Evolutionary conservation across 1,139 yeast species (phyloP), one percentile per base, ranked within the genome.

Genomic region (Hansenula anomala): DNA sequence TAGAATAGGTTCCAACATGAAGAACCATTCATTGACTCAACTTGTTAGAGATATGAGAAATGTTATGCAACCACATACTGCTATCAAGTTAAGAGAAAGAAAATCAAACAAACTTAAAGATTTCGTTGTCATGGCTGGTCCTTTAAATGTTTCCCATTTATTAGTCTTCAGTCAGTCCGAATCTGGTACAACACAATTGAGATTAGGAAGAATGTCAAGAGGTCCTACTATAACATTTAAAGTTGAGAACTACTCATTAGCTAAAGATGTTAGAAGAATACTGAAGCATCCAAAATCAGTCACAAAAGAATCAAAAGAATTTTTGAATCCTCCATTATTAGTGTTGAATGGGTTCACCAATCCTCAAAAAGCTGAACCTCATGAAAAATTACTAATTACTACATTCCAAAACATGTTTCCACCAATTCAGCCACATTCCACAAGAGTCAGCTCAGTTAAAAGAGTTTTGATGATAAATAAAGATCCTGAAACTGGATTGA

Each of bases 341-440:
- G 98, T 94, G 7, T 69, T 92, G 71, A 90, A 92, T 62, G 96
- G 96, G 19, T 92, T 92, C 59, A 71, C 73, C 30, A 73, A 73
- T 43, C 69, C 80, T 36, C 65, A 66, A 36, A 77, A 71, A 41
- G 71, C 80, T 23, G 67, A 63, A 15, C 77, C 76, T 29, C 85
- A 82, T 45, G 97, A 92, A 60, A 86, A 87, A 51, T 71, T 92
- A 49, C 62, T 90, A 48, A 79, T 95, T 25, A 87, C 97, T 3
- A 81, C 90, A 67, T 88, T 94, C 65, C 98, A 92, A 61, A 89
- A 89, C 64, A 79, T 92, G 78, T 89, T 92, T 60, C 99, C 99
- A 6, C 89, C 98, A 17, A 82, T 94, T 51, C 78, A 75, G 16
- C 96, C 96, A 18, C 84, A 84, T 46, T 66, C 68, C 45, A 87